Percentiles rank a stretch among this genome's conserved stretches.
phyloP scores from a whole-genome alignment of 306 rosid species.

The Ceratonia siliqua region DNA sequence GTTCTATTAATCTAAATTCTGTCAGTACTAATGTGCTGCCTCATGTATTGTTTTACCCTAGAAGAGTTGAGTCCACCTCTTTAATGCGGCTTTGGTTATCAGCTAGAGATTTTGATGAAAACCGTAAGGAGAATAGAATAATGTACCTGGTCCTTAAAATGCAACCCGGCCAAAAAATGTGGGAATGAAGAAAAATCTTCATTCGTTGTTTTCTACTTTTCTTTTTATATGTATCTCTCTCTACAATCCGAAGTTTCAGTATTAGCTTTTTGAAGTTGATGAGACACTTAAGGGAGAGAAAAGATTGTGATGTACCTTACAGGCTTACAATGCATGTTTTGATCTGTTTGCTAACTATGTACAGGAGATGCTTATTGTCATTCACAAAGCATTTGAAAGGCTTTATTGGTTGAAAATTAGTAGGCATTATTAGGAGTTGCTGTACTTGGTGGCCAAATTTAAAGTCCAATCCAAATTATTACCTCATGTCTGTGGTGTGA shows the following conservation, averaged over 20 bases:
- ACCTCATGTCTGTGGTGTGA: slow-evolving; percentile 16
- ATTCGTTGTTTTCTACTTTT: background rate
- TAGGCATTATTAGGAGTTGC: background rate
- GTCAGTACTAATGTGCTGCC: background rate
- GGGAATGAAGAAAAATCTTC: background rate
- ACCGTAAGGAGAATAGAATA: background rate
- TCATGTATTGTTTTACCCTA: background rate
- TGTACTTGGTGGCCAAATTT: background rate
- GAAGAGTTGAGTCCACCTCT: background rate
- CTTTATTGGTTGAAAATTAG: slow-evolving; percentile 2
- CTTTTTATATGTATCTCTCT: background rate
- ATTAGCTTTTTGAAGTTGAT: background rate
- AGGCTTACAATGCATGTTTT: slow-evolving; percentile 6
- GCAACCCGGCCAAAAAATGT: too few relatives aligned
- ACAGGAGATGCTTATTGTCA: background rate
- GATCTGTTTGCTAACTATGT: background rate
- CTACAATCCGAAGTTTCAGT: background rate
- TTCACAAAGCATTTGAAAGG: background rate
- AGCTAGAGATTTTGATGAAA: background rate
- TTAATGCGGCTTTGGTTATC: background rate
- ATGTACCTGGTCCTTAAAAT: background rate
- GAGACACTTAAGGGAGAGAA: background rate
- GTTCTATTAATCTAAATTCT: background rate
- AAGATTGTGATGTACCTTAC: background rate
- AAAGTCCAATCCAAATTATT: background rate